These are phyloP conservation scores for Centrapalus pauciflorus DNA, from an alignment of 129 eudicot genomes.

Conservation along the genomic window DNA sequence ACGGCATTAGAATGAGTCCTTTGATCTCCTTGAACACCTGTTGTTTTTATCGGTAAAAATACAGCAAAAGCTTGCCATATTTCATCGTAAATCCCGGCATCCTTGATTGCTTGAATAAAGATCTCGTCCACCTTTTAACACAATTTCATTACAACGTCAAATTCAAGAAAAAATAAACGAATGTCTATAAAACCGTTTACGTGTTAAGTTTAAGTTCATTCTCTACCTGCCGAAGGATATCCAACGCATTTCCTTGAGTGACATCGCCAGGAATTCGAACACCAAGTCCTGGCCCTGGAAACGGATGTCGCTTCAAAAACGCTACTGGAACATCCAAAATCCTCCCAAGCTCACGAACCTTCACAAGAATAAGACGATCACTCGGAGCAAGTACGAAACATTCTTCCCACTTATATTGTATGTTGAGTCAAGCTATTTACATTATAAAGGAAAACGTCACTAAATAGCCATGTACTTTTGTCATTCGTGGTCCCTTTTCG, in stretches of 20 bases:
- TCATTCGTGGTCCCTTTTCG: too few relatives aligned
- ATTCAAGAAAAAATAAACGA: neutral
- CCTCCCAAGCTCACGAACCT: conserved; percentile 94
- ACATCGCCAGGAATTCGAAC: conserved; percentile 92
- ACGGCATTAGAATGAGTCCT: conserved; percentile 84
- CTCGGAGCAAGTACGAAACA: neutral
- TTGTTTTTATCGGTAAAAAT: conserved; percentile 61
- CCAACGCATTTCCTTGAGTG: conserved; percentile 85
- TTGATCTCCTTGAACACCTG: conserved; percentile 99
- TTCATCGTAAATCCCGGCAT: conserved; percentile 82
- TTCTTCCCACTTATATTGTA: neutral
- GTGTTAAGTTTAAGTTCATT: neutral
- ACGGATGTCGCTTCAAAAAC: conserved; percentile 88
- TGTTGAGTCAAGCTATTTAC: neutral
- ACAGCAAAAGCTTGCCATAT: conserved; percentile 99
- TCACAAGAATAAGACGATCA: neutral
- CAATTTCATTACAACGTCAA: neutral
- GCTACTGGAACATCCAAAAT: conserved; percentile 68
- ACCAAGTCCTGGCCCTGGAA: conserved; percentile 98
- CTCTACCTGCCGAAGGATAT: conserved; percentile 75
- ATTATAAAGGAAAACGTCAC: too few relatives aligned
- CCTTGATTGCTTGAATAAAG: conserved; percentile 78
- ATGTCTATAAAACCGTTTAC: neutral
- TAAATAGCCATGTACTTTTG: too few relatives aligned
- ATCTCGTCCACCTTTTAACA: conserved; percentile 76